Conservation (phyloP, 495 filamentous ascomycete species). For the Xylaria telfairii region DNA sequence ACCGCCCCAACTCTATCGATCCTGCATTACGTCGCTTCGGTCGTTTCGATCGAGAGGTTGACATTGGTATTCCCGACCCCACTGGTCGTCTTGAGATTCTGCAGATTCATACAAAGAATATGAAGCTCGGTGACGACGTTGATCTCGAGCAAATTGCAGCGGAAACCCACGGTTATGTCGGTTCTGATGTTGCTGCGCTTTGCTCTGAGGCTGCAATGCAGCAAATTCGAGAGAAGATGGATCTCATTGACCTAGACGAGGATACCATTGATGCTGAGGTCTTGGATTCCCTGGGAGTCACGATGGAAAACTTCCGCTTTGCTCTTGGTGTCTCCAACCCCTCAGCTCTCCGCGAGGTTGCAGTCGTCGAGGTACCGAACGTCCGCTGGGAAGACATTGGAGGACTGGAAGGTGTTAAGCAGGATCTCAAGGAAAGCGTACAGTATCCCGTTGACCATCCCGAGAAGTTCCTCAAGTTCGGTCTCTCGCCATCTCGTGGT, state of each 20-base stretch:
- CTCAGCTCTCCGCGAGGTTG: slow-evolving; percentile 97
- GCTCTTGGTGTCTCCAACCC: slow-evolving; percentile 98
- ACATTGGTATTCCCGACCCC: slow-evolving; percentile 96
- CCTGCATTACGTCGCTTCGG: slow-evolving; percentile 96
- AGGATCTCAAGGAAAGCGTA: slow-evolving; percentile 98
- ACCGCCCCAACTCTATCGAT: slow-evolving; percentile 96
- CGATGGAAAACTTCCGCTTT: slow-evolving; percentile 99
- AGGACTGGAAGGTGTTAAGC: slow-evolving; percentile 97
- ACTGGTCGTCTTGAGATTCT: slow-evolving; percentile 99
- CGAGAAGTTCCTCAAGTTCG: slow-evolving; percentile 99
- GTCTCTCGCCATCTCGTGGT: slow-evolving; percentile 96
- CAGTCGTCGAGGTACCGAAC: slow-evolving; percentile 98
- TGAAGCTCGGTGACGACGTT: slow-evolving; percentile 97
- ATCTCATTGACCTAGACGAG: slow-evolving; percentile 97
- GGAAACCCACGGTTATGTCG: slow-evolving; percentile 98
- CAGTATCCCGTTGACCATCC: slow-evolving; percentile 99
- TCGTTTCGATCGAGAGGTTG: slow-evolving; percentile 97
- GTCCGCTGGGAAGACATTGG: slow-evolving; percentile 99
- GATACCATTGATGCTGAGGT: slow-evolving; percentile 99
- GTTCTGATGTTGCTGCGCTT: slow-evolving; percentile 97
- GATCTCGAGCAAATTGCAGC: slow-evolving; percentile 96
- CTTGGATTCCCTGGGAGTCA: slow-evolving; percentile 95
- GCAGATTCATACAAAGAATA: slow-evolving; percentile 99
- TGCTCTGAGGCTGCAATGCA: slow-evolving; percentile 99
- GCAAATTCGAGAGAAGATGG: slow-evolving; percentile 99